phyloP scores from a whole-genome alignment of 345 rosid genomes.

The Eutrema yunnanense region DNA sequence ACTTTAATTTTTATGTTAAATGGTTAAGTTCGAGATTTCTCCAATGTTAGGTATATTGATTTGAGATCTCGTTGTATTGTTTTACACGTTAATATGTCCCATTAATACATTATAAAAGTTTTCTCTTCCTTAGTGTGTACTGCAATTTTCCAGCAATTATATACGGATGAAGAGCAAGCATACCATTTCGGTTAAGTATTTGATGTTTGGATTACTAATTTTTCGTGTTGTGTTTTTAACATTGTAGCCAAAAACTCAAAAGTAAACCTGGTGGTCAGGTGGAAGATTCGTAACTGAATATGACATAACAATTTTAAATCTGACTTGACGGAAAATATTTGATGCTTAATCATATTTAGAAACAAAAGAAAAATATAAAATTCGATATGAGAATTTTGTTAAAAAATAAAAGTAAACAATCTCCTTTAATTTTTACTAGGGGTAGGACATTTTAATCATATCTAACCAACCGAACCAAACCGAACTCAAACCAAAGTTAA shows the following conservation, averaged over 20 bases:
- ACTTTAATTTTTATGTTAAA: neutral
- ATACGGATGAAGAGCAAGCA: neutral
- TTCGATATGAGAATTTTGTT: neutral
- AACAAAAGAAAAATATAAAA: neutral
- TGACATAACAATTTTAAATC: neutral
- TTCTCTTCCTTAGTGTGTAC: neutral
- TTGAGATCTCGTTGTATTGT: slow-evolving; percentile 18
- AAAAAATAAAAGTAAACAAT: neutral
- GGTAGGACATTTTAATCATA: too few species aligned
- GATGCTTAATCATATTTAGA: neutral
- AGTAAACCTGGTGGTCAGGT: slow-evolving; percentile 12
- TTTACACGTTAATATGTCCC: slow-evolving; percentile 20
- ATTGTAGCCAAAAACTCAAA: neutral
- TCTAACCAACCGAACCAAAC: too few species aligned
- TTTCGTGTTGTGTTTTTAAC: neutral
- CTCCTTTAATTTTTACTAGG: neutral
- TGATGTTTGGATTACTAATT: neutral
- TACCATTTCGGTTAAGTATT: neutral
- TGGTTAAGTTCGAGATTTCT: slow-evolving; percentile 2
- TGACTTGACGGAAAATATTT: neutral
- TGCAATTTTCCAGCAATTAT: neutral
- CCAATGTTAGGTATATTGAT: slow-evolving; percentile 13
- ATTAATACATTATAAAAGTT: neutral
- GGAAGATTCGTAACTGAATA: neutral
- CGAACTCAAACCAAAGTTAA: too few species aligned